Base-by-base conservation (phyloP, 768 basidiomycete genomes). In the Solioccasus polychromus region DNA sequence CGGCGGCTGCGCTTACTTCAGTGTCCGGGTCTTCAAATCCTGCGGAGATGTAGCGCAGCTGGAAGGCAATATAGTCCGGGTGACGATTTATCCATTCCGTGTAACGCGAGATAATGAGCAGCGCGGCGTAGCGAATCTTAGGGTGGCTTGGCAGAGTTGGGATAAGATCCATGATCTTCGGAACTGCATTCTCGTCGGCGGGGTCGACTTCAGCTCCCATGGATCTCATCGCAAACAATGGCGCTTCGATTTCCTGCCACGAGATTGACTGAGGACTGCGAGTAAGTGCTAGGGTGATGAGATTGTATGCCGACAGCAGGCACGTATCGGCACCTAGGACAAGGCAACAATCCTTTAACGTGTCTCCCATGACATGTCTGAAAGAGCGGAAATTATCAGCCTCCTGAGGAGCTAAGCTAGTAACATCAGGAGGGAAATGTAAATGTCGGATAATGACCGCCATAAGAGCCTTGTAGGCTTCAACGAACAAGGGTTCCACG, bases 211-310 rank as follows among this genome's bases (percentile, higher is more conserved):
- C 86, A 5, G 92, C 94, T 9, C 96, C 96, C 91, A 99, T 98
- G 11, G 95, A 93, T 35, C 96, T 79, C 85, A 99, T 85, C 15
- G 94, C 92, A 68, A 99, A 99, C 31, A 99, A 68, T 1, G 96
- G 96, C 0, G 96, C 96, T 62, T 99, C 96, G 39, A 99, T 83
- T 62, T 92, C 92, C 64, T 98, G 96, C 96, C 96, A 99, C 14
- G 87, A 79, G 15, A 80, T 70, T 3, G 71, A 69, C 38, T 75
- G 74, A 11, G 77, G 62, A 20, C 74, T 73, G 32, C 79, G 80
- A 19, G 82, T 73, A 41, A 98, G 75, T 2, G 88, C 90, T 7
- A 69, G 62, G 24, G 81, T 82, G 51, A 98, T 86, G 61, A 89
- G 76, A 48, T 88, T 83, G 68, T 90, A 90, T 2, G 93, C 78